Base-by-base conservation (phyloP, 441 rosid genomes). In the Gossypium trilobum region DNA sequence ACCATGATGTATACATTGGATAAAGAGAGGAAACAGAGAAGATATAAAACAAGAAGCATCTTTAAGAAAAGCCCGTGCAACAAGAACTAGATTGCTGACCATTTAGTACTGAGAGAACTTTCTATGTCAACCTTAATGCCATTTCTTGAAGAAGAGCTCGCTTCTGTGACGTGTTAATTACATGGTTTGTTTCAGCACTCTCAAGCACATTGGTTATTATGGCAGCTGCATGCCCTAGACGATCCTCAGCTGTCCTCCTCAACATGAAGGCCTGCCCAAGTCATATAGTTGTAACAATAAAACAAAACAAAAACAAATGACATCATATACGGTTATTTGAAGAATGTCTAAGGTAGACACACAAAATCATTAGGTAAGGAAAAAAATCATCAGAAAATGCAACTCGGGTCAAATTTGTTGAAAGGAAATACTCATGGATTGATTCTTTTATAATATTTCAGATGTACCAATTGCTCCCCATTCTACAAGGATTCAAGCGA, bases 161-260 rank as follows among this genome's bases (percentile, higher is more conserved):
- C 78, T 92, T 95, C 85, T 95, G 99, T 14, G 86, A 83, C 59
- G 95, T 90, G 80, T 87, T 91, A 78, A 92, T 92, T 54, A 92
- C 85, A 27, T 86, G 88, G 75, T 80, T 86, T 7, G 91, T 86
- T 80, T 92, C 99, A 14, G 99, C 99, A 78, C 85, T 89, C 85
- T 95, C 99, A 58, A 95, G 85, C 71, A 92, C 92, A 60, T 95
- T 93, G 1, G 91, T 87, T 77, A 95, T 87, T 79, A 95, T 89
- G 29, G 99, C 92, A 9, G 97, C 92, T 73, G 99, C 99, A 79
- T 91, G 97, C 71, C 98, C 98, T 17, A 92, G 88, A 72, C 96
- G 97, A 77, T 89, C 99, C 87, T 92, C 99, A 0, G 80, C 86
- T 0, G 92, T 87, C 82, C 89, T 85, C 85, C 79, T 95, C 78